These are phyloP conservation scores for Multifurca ochricompacta DNA, from an alignment of 768 basidiomycete genomes.

Conservation along the genomic window DNA sequence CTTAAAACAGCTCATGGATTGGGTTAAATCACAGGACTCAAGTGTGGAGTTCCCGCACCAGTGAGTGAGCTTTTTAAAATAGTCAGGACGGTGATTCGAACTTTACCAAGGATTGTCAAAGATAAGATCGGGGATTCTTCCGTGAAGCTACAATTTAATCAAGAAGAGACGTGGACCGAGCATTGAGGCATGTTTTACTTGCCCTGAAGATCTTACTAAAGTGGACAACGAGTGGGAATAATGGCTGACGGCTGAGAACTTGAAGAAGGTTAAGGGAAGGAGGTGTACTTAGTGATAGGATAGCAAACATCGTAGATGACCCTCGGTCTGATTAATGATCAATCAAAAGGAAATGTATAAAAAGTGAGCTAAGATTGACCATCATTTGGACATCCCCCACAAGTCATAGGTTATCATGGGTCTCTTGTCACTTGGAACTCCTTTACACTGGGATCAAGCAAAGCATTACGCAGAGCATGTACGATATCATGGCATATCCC, in stretches of 20 bases:
- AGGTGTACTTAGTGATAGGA: slow-evolving; percentile 10
- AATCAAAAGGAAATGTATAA: background rate
- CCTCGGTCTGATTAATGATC: too few species aligned
- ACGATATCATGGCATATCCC: slow-evolving; percentile 84
- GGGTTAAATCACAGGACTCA: slow-evolving; percentile 66
- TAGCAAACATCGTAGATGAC: too few species aligned
- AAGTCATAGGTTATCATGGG: slow-evolving; percentile 53
- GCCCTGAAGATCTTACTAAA: slow-evolving; percentile 84
- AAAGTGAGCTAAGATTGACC: background rate
- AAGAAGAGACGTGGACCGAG: slow-evolving; percentile 97
- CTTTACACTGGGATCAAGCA: slow-evolving; percentile 85
- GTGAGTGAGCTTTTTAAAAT: slow-evolving; percentile 41
- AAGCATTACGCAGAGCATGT: slow-evolving; percentile 86
- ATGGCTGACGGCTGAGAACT: too few species aligned
- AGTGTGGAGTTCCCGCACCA: slow-evolving; percentile 77
- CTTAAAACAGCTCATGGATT: slow-evolving; percentile 84
- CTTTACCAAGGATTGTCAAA: slow-evolving; percentile 57
- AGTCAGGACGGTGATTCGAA: background rate
- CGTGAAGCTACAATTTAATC: slow-evolving; percentile 89
- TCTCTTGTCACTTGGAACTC: slow-evolving; percentile 85
- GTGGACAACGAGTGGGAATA: slow-evolving; percentile 74
- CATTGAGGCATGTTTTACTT: slow-evolving; percentile 82
- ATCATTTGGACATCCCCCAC: background rate
- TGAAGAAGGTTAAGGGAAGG: background rate
- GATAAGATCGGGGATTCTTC: slow-evolving; percentile 96